phyloP scores from a whole-genome alignment of 108 stramenopile genomes.

The Chaetoceros tenuissimus region DNA sequence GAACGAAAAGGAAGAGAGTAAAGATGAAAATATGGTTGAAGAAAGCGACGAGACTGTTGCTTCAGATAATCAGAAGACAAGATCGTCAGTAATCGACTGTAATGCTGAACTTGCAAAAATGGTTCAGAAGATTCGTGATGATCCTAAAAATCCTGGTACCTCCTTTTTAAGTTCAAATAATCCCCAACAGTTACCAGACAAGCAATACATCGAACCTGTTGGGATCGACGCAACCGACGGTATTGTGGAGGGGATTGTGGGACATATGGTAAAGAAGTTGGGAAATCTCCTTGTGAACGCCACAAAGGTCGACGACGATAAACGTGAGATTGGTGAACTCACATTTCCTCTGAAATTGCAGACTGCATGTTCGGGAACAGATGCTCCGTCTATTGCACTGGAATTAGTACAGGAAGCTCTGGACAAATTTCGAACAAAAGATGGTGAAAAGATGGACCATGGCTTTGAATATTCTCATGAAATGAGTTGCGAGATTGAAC shows the following conservation, averaged over 20 bases:
- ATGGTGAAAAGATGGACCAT: background rate
- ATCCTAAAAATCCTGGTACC: too few relatives aligned
- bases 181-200: too few relatives aligned
- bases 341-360: slow-evolving; percentile 31
- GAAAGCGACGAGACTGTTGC: too few relatives aligned
- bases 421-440: slow-evolving; percentile 8
- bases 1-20: too few relatives aligned
- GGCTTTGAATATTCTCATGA: slow-evolving; percentile 40
- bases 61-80: too few relatives aligned
- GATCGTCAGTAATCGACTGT: too few relatives aligned
- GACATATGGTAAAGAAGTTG: slow-evolving; percentile 47
- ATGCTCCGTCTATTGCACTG: slow-evolving; percentile 70
- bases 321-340: slow-evolving; percentile 15
- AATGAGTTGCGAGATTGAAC: slow-evolving; percentile 70
- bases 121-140: too few relatives aligned
- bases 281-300: slow-evolving; percentile 20
- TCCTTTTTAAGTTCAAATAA: too few relatives aligned
- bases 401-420: slow-evolving; percentile 48
- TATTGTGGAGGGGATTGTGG: slow-evolving; percentile 52
- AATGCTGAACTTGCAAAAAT: too few relatives aligned
- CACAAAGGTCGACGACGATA: background rate
- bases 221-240: slow-evolving; percentile 73
- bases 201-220: slow-evolving; percentile 53
- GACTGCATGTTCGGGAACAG: slow-evolving; percentile 72
- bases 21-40: too few relatives aligned